phyloP scores from a whole-genome alignment of 208 protist species.

The Herpetomonas samuelpessoai region DNA sequence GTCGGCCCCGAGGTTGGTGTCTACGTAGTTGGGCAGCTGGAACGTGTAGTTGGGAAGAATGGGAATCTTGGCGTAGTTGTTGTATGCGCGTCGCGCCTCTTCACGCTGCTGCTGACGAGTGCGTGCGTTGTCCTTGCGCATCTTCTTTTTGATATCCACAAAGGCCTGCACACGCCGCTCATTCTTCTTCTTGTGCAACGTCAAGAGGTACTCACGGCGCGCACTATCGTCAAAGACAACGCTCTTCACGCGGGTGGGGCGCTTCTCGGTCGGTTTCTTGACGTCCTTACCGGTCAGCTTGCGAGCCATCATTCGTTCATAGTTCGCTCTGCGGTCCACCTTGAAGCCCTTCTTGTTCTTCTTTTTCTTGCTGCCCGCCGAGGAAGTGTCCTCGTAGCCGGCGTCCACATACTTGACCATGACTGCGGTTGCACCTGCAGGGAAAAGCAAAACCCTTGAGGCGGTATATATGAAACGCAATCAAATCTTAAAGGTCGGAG shows the following conservation, averaged over 20 bases:
- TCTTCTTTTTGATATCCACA: constrained; percentile 74
- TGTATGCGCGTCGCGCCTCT: constrained; percentile 82
- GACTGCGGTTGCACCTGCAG: too few relatives aligned
- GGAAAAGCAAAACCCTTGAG: too few relatives aligned
- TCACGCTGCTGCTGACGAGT: constrained; percentile 74
- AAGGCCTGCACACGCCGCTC: constrained; percentile 84
- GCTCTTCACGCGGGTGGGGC: constrained; percentile 33
- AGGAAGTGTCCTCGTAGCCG: constrained; percentile 19
- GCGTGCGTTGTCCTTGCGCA: constrained; percentile 59
- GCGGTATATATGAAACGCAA: too few relatives aligned
- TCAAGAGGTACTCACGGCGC: constrained; percentile 68
- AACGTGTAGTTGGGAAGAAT: constrained; percentile 89
- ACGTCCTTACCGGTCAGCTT: constrained; percentile 35
- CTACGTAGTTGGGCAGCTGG: constrained; percentile 39
- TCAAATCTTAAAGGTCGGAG: too few relatives aligned
- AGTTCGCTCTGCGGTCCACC: constrained; percentile 76
- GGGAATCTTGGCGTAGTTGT: constrained; percentile 79
- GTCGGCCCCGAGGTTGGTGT: constrained; percentile 28
- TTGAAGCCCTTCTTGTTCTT: constrained; percentile 88
- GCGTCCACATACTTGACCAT: constrained; percentile 56
- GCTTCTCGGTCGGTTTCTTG: constrained; percentile 26
- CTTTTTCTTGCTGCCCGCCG: constrained; percentile 36
- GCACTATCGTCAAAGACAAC: constrained; percentile 65
- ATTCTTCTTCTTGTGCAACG: constrained; percentile 86
- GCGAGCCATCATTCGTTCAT: constrained; percentile 47